Conservation (phyloP, 345 rosid genomes). For the Durio zibethinus region DNA sequence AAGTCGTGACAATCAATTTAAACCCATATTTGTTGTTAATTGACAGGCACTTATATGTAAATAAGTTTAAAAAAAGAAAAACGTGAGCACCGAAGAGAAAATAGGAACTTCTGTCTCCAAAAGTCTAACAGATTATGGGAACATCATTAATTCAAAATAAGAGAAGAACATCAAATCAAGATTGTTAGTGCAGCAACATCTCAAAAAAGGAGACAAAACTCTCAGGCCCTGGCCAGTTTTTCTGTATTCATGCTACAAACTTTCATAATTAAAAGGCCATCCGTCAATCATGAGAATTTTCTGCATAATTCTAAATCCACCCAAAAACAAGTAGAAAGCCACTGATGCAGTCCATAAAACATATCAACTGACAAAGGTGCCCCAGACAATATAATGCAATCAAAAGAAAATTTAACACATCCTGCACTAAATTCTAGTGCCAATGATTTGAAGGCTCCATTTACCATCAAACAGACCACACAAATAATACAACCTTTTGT, state of each 20-base stretch:
- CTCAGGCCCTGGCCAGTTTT: not conserved
- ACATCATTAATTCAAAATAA: not conserved
- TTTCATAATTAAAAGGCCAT: not conserved
- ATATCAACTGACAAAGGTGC: not conserved
- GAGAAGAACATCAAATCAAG: slow-evolving; percentile 3
- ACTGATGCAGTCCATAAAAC: not conserved
- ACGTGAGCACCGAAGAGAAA: not conserved
- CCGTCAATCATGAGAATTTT: not conserved
- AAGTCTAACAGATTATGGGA: not conserved
- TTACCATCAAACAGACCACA: not conserved
- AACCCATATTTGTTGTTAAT: slow-evolving; percentile 9
- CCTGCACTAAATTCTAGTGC: not conserved
- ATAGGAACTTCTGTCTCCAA: not conserved
- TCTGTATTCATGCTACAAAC: not conserved
- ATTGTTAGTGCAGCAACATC: not conserved
- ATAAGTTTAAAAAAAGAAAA: not conserved
- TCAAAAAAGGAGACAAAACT: not conserved
- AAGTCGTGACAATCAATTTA: slow-evolving; percentile 13
- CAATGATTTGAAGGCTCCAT: not conserved
- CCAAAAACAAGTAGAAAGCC: not conserved
- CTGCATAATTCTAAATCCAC: not conserved
- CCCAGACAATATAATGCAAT: not conserved
- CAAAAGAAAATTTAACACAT: not conserved
- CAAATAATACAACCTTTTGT: not conserved
- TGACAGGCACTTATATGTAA: not conserved